Conservation (phyloP, 1,139 yeast genomes). For the Taiozyma sp. region DNA sequence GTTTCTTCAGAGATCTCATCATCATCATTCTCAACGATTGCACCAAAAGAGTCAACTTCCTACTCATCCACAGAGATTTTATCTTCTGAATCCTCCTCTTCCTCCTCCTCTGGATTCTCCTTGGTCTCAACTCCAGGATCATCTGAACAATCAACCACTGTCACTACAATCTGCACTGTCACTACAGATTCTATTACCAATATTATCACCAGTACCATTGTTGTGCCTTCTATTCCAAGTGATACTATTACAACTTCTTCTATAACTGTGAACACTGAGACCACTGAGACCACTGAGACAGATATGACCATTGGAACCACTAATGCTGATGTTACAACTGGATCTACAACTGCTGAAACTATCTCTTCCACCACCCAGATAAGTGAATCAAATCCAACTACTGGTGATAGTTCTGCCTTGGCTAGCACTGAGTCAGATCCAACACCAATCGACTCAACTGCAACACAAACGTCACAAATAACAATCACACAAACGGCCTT, state of each 20-base stretch:
- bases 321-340: neutral
- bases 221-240: neutral
- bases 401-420: neutral
- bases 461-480: neutral
- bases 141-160: neutral
- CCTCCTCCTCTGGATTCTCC: neutral
- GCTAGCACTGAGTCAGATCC: neutral
- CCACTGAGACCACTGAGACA: neutral
- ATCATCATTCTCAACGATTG: neutral
- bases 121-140: neutral
- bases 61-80: neutral
- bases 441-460: neutral
- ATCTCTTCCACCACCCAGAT: neutral
- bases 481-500: neutral
- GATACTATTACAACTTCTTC: neutral
- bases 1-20: neutral
- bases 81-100: neutral
- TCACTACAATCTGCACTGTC: neutral
- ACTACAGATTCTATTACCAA: neutral
- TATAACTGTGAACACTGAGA: neutral
- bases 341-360: neutral
- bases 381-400: neutral
- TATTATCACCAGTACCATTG: neutral
- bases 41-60: neutral
- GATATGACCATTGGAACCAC: neutral